Evolutionary conservation across 1,284 basidiomycete species (phyloP), one percentile per base, ranked within the genome.

Genomic region (Ganoderma sp.): DNA sequence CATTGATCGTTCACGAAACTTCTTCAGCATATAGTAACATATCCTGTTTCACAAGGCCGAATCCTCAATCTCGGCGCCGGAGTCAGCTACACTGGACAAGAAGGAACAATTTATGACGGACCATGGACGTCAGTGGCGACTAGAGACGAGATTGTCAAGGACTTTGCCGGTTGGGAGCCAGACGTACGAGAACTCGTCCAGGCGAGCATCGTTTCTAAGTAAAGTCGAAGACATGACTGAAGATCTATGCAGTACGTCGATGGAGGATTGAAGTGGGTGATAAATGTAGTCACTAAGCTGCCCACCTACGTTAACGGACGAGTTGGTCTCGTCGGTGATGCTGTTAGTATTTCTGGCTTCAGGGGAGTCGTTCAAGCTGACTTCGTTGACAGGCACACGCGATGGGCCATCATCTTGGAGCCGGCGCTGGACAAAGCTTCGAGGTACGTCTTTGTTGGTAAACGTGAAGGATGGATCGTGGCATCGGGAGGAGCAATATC

Each of bases 351-450:
- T 52, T 6, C 12, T 4, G 10, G 3, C 9, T 25, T 52, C n/a
- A 32, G 3, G 48, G n/a, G 22, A 17, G 12, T 43, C 12, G 0
- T 52, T 14, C 22, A 34, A 7, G 1, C 8, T 17, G 15, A 43
- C n/a, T 14, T 32, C 12, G 17, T 5, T 15, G 22, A 4, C 15
- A 70, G 69, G 69, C 69, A 10, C 69, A 70, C 32, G 58, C 61
- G 1, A 70, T 70, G 79, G 77, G 79, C 10, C 81, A 80, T 0
- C 75, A 78, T 67, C 79, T 80, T 67, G 80, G 78, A 1, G 78
- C 80, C 22, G 80, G 81, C 8, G 81, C 78, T 12, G 80, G 81
- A 0, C 81, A 82, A 71, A 80, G 78, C 6, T 79, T 82, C 57
- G 81, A 81, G 72, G 79, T 79, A 28, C 28, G 64, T 39, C 10